Base-by-base conservation (phyloP, 768 basidiomycete species). In the Termitomyces sp. region DNA sequence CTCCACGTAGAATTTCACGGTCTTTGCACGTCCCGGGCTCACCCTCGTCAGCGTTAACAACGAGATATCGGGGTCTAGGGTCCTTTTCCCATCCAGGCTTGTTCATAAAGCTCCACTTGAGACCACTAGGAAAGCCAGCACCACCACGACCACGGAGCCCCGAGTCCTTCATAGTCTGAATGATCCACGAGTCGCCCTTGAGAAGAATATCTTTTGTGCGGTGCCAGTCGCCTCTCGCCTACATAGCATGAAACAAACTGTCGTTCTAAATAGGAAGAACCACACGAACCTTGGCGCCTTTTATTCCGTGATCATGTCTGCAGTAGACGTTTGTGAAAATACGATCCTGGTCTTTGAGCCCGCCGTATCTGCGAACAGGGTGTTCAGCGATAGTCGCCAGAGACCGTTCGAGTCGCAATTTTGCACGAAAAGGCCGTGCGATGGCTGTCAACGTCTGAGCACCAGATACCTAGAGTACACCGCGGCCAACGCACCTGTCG, bases 21-120 rank as follows among this genome's bases (percentile, higher is more conserved):
- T 98, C 96, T 70, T 99, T 99, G 83, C 96, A 98, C 2, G 96
- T 99, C 16, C 96, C 96, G 0, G 95, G 96, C 71, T 99, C 96
- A 48, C 96, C 96, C 73, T 98, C 96, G 69, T 98, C 96, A 15
- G 96, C 95, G 68, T 98, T 98, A 62, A 98, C 91, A 49, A 99
- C 96, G 5, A 99, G 83, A 68, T 98, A 98, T 22, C 96, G 86
- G 3, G 95, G 96, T 88, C 92, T 78, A 61, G 84, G 85, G 66
- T 98, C 96, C 68, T 91, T 88, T 76, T 98, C 85, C 96, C 96
- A 98, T 25, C 87, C 86, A n/a, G 94, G 95, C 73, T 98, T 99
- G 80, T 99, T 98, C 96, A 98, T 96, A 70, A 94, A 94, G 65
- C 88, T 90, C 95, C 95, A 98, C 69, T 98, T 98, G 63, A 98